Evolutionary conservation across 441 rosid genomes (phyloP), one percentile per base, ranked within the genome.

Genomic region (Populus hybrid): DNA sequence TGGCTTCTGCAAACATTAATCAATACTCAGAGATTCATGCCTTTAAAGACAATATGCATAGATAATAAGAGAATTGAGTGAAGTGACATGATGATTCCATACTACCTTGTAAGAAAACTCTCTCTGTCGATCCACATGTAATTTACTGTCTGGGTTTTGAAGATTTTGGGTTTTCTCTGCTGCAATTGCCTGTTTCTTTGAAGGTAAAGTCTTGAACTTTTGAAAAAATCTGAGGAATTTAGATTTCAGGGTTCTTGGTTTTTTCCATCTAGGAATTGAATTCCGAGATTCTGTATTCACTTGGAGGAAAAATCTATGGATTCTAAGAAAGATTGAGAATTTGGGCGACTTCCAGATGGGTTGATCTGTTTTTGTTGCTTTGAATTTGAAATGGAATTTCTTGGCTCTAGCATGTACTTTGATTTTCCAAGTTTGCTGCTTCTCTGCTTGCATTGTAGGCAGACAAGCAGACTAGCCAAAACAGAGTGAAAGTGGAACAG

Each of bases 341-440:
- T 78, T 83, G 35, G 76, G 73, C 65, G 77, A 24, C 1, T 79
- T 84, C 77, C 78, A 75, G 9, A 81, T 50, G 76, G 85, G 73
- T 64, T 14, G 56, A 45, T 71, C 24, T 18, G 23, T 33, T 23
- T 56, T 74, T 7, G 59, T 74, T 21, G 83, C 84, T 72, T 83
- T 81, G 45, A 82, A 71, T 74, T 76, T 81, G 86, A 87, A 76
- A 21, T 77, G 69, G 63, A 76, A 79, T 45, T 74, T 76, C 29
- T 75, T 73, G 65, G 74, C 69, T 78, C 76, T 83, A 79, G 84
- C 85, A 23, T 56, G 35, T 69, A 87, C 50, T 69, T 28, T 84
- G 69, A 84, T 71, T 66, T 73, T 82, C 90, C 87, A 84, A 7
- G 80, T 45, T 50, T 61, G 82, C 38, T 66, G 83, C 68, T 82